Evolutionary conservation across 352 stramenopile genomes (phyloP).

Genomic region (Thalassiosira mediterranea): DNA sequence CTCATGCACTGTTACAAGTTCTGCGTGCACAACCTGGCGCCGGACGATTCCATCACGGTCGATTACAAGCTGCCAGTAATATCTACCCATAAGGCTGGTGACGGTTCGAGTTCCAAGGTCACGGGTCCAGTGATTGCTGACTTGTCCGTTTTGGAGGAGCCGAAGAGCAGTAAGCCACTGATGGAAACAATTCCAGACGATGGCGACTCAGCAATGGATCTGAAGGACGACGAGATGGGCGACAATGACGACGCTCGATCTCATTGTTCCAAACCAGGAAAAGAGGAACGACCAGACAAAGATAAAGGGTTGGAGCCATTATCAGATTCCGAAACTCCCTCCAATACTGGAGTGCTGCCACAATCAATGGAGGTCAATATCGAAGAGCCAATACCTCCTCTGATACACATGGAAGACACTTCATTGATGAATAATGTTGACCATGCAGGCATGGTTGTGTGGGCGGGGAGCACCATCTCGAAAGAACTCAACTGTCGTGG

Average conservation of each 20-base stretch:
- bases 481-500: constrained; percentile 74
- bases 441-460: constrained; percentile 67
- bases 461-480: constrained; percentile 70
- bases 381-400: no score
- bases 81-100: no score
- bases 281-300: background rate
- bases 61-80: constrained; percentile 70
- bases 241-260: constrained; percentile 5
- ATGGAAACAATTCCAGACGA: constrained; percentile 46
- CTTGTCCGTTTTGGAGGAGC: constrained; percentile 11
- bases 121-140: constrained; percentile 6
- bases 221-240: constrained; percentile 13
- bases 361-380: background rate
- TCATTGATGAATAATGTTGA: no score
- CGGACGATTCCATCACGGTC: constrained; percentile 56
- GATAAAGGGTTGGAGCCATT: constrained; percentile 3
- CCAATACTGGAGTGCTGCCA: constrained; percentile 16
- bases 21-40: constrained; percentile 51
- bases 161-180: background rate
- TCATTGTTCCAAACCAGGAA: background rate
- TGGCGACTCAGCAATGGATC: constrained; percentile 27
- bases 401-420: no score
- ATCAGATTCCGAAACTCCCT: no score
- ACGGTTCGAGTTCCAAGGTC: no score
- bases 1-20: constrained; percentile 86